Evolutionary conservation across 805 yeast species (phyloP).

Genomic region (Blastobotrys robertii): DNA sequence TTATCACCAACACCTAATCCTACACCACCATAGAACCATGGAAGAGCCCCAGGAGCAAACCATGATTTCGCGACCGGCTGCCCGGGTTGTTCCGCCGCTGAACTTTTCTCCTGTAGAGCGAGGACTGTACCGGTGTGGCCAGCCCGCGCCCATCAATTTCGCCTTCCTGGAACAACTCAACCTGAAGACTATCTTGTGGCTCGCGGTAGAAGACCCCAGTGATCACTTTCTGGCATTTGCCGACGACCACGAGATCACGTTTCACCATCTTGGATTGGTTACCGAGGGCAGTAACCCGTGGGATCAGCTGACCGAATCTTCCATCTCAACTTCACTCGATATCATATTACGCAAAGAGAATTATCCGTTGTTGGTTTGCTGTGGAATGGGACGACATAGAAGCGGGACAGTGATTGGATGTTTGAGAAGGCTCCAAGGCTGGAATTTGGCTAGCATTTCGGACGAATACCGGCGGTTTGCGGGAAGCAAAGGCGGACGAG

Average conservation of each 20-base stretch:
- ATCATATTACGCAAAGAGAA: conserved; percentile 61
- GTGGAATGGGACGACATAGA: conserved; percentile 97
- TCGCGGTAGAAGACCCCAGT: conserved; percentile 91
- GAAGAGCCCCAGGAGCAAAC: neutral
- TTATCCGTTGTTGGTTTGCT: conserved; percentile 84
- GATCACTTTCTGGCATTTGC: conserved; percentile 80
- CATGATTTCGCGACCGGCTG: conserved; percentile 11
- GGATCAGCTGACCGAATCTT: conserved; percentile 84
- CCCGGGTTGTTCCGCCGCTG: conserved; percentile 65
- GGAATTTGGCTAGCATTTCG: conserved; percentile 91
- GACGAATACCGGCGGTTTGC: conserved; percentile 94
- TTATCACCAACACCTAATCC: neutral
- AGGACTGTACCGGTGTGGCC: conserved; percentile 81
- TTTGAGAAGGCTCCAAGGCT: conserved; percentile 83
- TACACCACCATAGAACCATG: conserved; percentile 3
- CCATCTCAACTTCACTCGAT: conserved; percentile 70
- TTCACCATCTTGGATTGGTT: conserved; percentile 75
- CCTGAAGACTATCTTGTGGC: conserved; percentile 79
- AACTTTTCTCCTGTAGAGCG: conserved; percentile 94
- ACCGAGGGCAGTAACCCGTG: conserved; percentile 87
- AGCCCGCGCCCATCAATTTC: conserved; percentile 89
- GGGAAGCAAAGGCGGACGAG: conserved; percentile 86
- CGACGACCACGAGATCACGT: conserved; percentile 55
- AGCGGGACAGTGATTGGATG: conserved; percentile 97
- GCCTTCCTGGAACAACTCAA: conserved; percentile 69